phyloP scores from a whole-genome alignment of 371 early-diverging fungal species.

The Dinochytrium kinnereticum region DNA sequence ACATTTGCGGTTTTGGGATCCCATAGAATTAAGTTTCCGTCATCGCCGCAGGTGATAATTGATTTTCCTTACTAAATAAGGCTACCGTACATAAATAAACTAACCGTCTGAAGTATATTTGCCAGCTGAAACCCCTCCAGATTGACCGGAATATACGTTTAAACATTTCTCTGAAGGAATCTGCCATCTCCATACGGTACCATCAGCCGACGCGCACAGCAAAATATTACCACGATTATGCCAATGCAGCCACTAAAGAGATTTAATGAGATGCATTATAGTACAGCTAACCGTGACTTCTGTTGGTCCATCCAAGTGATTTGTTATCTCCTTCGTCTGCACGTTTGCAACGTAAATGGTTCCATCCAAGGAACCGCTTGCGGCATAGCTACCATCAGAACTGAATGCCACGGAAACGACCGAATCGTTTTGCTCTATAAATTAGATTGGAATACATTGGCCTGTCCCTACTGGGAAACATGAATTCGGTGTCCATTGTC shows the following conservation, averaged over 20 bases:
- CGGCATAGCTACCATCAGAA: conserved; percentile 82
- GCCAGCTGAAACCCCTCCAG: conserved; percentile 77
- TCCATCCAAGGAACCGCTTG: conserved; percentile 96
- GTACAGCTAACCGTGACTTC: conserved; percentile 73
- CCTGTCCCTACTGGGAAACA: not conserved
- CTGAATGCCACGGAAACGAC: conserved; percentile 86
- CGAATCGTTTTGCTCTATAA: conserved; percentile 81
- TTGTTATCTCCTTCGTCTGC: conserved; percentile 64
- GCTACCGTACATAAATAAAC: too few species aligned
- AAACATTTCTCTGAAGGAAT: conserved; percentile 86
- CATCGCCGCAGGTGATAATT: conserved; percentile 87
- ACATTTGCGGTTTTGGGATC: conserved; percentile 88
- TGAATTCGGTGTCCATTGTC: conserved; percentile 70
- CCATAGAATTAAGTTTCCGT: conserved; percentile 85
- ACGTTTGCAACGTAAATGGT: conserved; percentile 83
- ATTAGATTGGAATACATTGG: conserved; percentile 9
- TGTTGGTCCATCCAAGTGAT: conserved; percentile 85
- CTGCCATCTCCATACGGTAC: conserved; percentile 61
- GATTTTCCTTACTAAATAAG: conserved; percentile 66
- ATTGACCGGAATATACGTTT: conserved; percentile 93
- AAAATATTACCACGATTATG: conserved; percentile 93
- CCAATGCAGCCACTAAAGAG: conserved; percentile 93
- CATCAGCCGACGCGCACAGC: conserved; percentile 85
- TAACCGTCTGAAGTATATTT: too few species aligned
- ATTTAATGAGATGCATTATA: not conserved